Percentiles rank a stretch among this genome's conserved stretches.
phyloP scores from a whole-genome alignment of 2,329 filamentous ascomycete species.

The Fusarium nodosum region DNA sequence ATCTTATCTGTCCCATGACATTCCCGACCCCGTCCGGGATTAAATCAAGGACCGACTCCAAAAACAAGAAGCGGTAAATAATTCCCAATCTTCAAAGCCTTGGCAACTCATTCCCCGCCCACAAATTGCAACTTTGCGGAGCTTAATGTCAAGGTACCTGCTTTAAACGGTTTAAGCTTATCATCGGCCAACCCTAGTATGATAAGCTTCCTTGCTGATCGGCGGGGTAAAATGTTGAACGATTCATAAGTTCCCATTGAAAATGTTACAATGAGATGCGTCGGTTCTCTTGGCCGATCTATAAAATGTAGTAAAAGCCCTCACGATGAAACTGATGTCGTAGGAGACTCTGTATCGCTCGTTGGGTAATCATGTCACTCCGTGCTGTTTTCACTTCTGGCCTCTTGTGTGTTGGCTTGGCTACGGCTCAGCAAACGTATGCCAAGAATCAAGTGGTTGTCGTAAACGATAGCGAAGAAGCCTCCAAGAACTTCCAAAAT shows the following conservation, averaged over 20 bases:
- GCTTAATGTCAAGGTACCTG: conserved; percentile 28
- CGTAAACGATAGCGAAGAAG: conserved; percentile 40
- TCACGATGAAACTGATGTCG: not conserved
- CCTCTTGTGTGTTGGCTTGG: conserved; percentile 40
- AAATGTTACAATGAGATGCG: not conserved
- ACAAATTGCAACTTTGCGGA: conserved; percentile 11
- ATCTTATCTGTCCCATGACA: not conserved
- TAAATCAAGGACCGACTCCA: not conserved
- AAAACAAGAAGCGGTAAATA: conserved; percentile 10
- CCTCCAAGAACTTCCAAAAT: conserved; percentile 45
- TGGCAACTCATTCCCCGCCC: conserved; percentile 34
- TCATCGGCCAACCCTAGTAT: conserved; percentile 22
- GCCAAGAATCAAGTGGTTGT: conserved; percentile 48
- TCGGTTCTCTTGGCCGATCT: not conserved
- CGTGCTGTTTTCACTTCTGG: conserved; percentile 11
- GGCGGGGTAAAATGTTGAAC: conserved; percentile 16
- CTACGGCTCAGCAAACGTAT: conserved; percentile 42
- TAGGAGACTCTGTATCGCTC: not conserved
- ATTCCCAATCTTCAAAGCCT: conserved; percentile 16
- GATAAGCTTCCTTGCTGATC: conserved; percentile 30
- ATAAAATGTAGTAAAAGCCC: conserved; percentile 18
- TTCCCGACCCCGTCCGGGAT: not conserved
- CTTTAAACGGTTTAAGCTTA: conserved; percentile 37
- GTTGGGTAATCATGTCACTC: conserved; percentile 19
- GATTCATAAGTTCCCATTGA: not conserved